phyloP scores from a whole-genome alignment of 2,329 filamentous ascomycete species.

The Cyphellophora europaea region DNA sequence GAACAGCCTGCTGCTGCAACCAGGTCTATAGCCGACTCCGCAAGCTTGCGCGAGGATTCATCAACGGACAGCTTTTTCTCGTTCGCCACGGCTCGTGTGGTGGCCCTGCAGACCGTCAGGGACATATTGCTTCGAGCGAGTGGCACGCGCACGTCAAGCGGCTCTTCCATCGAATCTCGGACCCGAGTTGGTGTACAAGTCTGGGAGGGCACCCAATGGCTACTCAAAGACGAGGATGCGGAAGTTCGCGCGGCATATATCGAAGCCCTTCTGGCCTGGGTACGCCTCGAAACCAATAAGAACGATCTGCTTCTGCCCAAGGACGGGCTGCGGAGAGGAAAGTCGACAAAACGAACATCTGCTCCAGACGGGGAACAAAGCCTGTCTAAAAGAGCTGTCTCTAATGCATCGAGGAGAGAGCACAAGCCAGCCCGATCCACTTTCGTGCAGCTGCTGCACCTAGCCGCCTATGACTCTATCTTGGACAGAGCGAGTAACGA shows the following conservation, averaged over 20 bases:
- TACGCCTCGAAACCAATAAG: slow-evolving; percentile 66
- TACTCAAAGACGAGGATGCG: slow-evolving; percentile 69
- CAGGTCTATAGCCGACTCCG: slow-evolving; percentile 37
- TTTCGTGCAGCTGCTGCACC: slow-evolving; percentile 73
- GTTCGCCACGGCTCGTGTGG: slow-evolving; percentile 50
- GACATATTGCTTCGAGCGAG: slow-evolving; percentile 77
- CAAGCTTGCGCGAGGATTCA: slow-evolving; percentile 42
- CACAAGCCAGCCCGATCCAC: slow-evolving; percentile 52
- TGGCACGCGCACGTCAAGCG: slow-evolving; percentile 48
- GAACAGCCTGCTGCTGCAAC: slow-evolving; percentile 42
- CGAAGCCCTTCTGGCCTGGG: slow-evolving; percentile 75
- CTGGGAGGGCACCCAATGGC: slow-evolving; percentile 96
- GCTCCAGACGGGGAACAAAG: slow-evolving; percentile 25
- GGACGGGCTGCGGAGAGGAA: slow-evolving; percentile 40
- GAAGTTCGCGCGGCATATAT: slow-evolving; percentile 76
- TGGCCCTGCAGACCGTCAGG: slow-evolving; percentile 70
- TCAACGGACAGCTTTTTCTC: slow-evolving; percentile 52
- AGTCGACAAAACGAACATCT: slow-evolving; percentile 34
- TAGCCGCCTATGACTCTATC: slow-evolving; percentile 83
- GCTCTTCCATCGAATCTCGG: slow-evolving; percentile 56
- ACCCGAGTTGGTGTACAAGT: slow-evolving; percentile 69
- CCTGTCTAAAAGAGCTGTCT: slow-evolving; percentile 55
- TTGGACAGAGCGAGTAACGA: slow-evolving; percentile 64
- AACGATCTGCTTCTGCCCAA: slow-evolving; percentile 55
- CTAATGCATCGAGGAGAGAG: slow-evolving; percentile 55